Base-by-base conservation (phyloP, 441 rosid genomes). In the Syzygium malaccense region DNA sequence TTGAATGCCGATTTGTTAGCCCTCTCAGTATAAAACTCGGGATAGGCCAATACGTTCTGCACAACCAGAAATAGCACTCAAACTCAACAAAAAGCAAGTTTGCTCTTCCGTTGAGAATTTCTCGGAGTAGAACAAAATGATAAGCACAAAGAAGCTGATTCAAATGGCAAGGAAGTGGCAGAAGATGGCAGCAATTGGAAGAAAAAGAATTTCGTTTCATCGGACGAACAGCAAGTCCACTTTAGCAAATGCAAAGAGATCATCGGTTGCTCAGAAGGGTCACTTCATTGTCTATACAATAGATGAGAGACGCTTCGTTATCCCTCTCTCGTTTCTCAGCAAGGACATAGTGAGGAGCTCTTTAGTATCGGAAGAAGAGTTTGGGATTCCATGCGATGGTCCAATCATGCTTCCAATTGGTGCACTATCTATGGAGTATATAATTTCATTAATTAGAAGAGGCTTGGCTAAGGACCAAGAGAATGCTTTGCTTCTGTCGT, bases 61-160 rank as follows among this genome's bases (percentile, higher is more conserved):
- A 75, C n/a, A 23, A 23, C n/a, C 51, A 17, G 49, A n/a, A 55
- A 71, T 26, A 32, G 57, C 79, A 17, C 8, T 86, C 58, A 9
- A 28, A 56, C 15, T 86, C 25, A 26, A 86, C 60, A 53, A 28
- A 86, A 62, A 33, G 32, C 45, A 28, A 26, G 45, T 86, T 32
- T 14, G 12, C 48, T 41, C 58, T 64, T 75, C 86, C 2, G 3
- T 49, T 79, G 26, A 58, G 55, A 51, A 37, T 25, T 75, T 23
- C 30, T 30, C 1, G 49, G 30, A n/a, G 62, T 14, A 8, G 25
- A 64, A 88, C 84, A 85, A 62, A 64, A 84, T 88, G 88, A 66
- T 66, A 60, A 88, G 90, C 86, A 33, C 87, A 41, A 91, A 86
- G 89, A 87, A 89, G 66, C 80, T 85, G 48, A 56, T 88, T 49